Conservation (phyloP, 2,329 filamentous ascomycete species). For the Trichothecium roseum region DNA sequence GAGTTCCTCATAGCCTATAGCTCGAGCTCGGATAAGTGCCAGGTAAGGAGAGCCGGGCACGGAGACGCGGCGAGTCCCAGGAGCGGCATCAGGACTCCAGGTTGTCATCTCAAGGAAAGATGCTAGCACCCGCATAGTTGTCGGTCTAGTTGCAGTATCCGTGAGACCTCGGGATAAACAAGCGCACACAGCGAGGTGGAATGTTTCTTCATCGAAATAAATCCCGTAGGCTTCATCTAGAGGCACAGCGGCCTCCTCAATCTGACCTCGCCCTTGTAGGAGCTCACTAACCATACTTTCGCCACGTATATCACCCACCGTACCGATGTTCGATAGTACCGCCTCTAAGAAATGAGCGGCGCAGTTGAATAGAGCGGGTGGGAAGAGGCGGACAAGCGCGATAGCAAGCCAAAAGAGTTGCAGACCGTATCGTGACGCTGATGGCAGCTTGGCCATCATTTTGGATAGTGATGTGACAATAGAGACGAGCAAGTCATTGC, state of each 20-base stretch:
- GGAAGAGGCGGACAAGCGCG: slow-evolving; percentile 54
- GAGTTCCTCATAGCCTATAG: slow-evolving; percentile 46
- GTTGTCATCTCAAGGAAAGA: slow-evolving; percentile 42
- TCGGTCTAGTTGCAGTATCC: slow-evolving; percentile 48
- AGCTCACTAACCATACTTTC: slow-evolving; percentile 49
- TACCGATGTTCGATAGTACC: slow-evolving; percentile 53
- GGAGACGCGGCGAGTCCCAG: slow-evolving; percentile 9
- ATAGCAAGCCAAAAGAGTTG: slow-evolving; percentile 64
- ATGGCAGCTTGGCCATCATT: slow-evolving; percentile 60
- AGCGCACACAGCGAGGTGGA: slow-evolving; percentile 57
- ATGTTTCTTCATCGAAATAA: slow-evolving; percentile 52
- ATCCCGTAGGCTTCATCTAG: slow-evolving; percentile 58
- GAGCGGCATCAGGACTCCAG: slow-evolving; percentile 9
- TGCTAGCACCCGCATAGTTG: slow-evolving; percentile 49
- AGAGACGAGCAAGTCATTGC: slow-evolving; percentile 57
- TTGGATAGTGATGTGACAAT: slow-evolving; percentile 58
- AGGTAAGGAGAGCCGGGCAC: slow-evolving; percentile 44
- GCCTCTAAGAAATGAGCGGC: slow-evolving; percentile 55
- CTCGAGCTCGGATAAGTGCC: slow-evolving; percentile 46
- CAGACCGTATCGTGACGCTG: slow-evolving; percentile 55
- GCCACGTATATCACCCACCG: slow-evolving; percentile 47
- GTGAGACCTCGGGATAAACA: slow-evolving; percentile 54
- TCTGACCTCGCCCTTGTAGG: slow-evolving; percentile 46
- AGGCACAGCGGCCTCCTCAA: slow-evolving; percentile 51
- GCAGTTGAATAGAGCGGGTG: slow-evolving; percentile 53